Percentiles rank a stretch among this genome's conserved stretches.
phyloP scores from a whole-genome alignment of 192 early-diverging fungal species.

The Lobosporangium transversale region DNA sequence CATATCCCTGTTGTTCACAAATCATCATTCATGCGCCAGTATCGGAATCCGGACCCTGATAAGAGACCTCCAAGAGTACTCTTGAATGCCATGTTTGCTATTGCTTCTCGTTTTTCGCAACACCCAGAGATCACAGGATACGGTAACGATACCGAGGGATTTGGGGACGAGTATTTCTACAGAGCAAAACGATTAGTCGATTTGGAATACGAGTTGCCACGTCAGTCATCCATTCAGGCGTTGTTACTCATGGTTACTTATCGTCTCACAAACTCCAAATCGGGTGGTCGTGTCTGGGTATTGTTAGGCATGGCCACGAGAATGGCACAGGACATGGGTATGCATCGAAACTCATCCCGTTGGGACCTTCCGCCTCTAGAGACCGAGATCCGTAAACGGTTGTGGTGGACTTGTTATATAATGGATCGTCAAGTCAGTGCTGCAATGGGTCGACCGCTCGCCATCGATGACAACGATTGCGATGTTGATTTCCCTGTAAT shows the following conservation, averaged over 20 bases:
- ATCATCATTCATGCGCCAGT: slow-evolving; percentile 51
- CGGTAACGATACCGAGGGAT: slow-evolving; percentile 53
- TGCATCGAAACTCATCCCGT: slow-evolving; percentile 63
- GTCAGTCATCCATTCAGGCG: slow-evolving; percentile 70
- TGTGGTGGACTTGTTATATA: slow-evolving; percentile 82
- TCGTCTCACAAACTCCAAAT: slow-evolving; percentile 71
- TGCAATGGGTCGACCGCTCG: slow-evolving; percentile 61
- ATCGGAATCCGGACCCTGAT: slow-evolving; percentile 45
- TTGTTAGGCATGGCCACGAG: slow-evolving; percentile 66
- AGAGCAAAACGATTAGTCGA: slow-evolving; percentile 78
- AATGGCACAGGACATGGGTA: slow-evolving; percentile 69
- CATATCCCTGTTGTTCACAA: slow-evolving; percentile 75
- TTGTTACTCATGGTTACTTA: slow-evolving; percentile 72
- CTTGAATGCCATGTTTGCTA: slow-evolving; percentile 63
- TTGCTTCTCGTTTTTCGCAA: slow-evolving; percentile 60
- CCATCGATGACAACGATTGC: slow-evolving; percentile 63
- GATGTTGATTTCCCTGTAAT: slow-evolving; percentile 61
- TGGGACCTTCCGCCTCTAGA: slow-evolving; percentile 62
- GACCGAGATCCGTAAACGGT: slow-evolving; percentile 68
- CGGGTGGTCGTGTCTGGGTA: slow-evolving; percentile 74
- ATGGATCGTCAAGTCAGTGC: slow-evolving; percentile 71
- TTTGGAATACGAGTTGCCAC: slow-evolving; percentile 68
- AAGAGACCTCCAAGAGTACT: slow-evolving; percentile 54
- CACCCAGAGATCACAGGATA: slow-evolving; percentile 52
- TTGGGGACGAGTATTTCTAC: slow-evolving; percentile 70